Conservation (phyloP, 306 rosid species). For the Biancaea sappan region DNA sequence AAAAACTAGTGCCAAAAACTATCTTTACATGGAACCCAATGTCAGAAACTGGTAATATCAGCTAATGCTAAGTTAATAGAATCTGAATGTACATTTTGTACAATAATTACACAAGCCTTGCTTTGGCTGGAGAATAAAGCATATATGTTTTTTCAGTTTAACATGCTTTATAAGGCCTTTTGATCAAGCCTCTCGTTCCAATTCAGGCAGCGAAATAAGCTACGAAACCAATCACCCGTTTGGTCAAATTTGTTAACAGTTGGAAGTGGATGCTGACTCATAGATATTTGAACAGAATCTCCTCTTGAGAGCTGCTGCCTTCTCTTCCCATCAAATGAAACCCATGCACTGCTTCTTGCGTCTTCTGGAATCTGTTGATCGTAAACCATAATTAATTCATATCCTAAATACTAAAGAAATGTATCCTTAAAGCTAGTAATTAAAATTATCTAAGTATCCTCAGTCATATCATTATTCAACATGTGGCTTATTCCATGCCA, state of each 20-base stretch:
- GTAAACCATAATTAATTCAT: constrained; percentile 25
- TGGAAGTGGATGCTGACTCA: constrained; percentile 96
- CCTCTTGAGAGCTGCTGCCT: constrained; percentile 97
- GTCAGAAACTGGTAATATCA: constrained; percentile 38
- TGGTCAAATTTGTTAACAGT: constrained; percentile 96
- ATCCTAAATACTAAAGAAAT: constrained; percentile 20
- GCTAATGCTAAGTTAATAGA: constrained; percentile 39
- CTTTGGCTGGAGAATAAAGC: constrained; percentile 14
- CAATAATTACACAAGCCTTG: constrained; percentile 48
- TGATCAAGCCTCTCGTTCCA: constrained; percentile 99
- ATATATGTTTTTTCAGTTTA: constrained; percentile 30
- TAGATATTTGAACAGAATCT: constrained; percentile 77
- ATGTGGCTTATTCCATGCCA: constrained; percentile 3
- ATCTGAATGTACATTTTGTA: constrained; percentile 51
- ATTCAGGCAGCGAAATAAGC: constrained; percentile 94
- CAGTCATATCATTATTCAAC: constrained; percentile 6
- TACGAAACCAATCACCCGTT: constrained; percentile 95
- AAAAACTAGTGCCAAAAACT: constrained; percentile 38
- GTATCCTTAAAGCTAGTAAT: too few relatives aligned
- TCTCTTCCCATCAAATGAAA: constrained; percentile 93
- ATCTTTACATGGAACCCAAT: constrained; percentile 45
- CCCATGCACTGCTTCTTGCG: constrained; percentile 96
- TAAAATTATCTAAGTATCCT: background rate
- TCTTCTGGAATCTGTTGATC: constrained; percentile 83
- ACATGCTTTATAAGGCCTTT: constrained; percentile 69